phyloP scores from a whole-genome alignment of 1,284 basidiomycete species.

The Boletus smithii region DNA sequence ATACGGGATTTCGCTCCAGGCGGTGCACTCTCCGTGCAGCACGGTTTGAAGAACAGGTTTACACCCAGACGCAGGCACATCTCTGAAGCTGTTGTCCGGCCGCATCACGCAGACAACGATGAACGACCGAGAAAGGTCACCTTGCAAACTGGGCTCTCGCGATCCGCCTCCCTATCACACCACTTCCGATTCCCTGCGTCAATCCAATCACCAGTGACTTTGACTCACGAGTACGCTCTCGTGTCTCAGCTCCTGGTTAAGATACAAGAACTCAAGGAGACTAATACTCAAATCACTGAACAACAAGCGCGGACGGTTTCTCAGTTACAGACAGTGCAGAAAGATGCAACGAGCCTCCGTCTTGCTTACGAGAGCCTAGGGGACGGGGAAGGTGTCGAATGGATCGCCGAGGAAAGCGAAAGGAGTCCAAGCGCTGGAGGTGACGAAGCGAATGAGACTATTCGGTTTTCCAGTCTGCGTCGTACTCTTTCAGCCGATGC shows the following conservation, averaged over 20 bases:
- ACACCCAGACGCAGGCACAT: constrained; percentile 26
- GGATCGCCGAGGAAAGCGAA: constrained; percentile 32
- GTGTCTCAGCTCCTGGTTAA: constrained; percentile 73
- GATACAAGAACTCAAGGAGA: constrained; percentile 73
- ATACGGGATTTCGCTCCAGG: constrained; percentile 64
- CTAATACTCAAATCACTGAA: constrained; percentile 66
- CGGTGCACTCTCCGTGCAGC: constrained; percentile 39
- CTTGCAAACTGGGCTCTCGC: constrained; percentile 18
- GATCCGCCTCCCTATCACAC: constrained; percentile 29
- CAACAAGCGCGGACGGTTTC: constrained; percentile 62
- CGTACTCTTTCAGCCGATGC: constrained; percentile 36
- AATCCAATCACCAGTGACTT: constrained; percentile 15
- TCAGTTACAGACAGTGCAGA: constrained; percentile 63
- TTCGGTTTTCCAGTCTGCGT: constrained; percentile 45
- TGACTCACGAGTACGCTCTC: constrained; percentile 48
- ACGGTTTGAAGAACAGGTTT: constrained; percentile 19
- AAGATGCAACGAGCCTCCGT: constrained; percentile 67
- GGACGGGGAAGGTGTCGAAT: constrained; percentile 50
- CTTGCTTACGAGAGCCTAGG: constrained; percentile 69
- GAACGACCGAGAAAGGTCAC: constrained; percentile 20
- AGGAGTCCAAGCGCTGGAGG: constrained; percentile 23
- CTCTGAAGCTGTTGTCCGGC: constrained; percentile 26
- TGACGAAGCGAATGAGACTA: constrained; percentile 35
- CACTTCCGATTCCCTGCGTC: constrained; percentile 17
- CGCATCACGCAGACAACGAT: constrained; percentile 10